Evolutionary conservation across 192 early-diverging fungal genomes (phyloP), one percentile per base, ranked within the genome.

Genomic region (Coemansia sp.): DNA sequence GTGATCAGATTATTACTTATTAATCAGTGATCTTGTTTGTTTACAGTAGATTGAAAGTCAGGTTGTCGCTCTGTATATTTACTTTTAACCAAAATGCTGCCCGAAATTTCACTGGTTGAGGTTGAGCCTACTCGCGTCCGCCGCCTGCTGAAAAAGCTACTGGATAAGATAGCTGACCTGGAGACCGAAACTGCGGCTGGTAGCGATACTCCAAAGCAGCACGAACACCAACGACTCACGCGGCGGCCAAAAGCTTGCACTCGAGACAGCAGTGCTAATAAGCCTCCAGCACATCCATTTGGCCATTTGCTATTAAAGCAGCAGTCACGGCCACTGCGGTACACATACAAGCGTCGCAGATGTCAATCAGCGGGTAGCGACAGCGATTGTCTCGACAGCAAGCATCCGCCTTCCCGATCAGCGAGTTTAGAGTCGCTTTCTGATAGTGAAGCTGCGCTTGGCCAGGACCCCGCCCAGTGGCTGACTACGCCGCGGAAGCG

Each of bases 401-500:
- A 47, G 4, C 22, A 15, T 7, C 20, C 11, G 54, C 51, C 53
- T 2, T 22, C 21, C 2, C 42, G 72, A 21, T 74, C 77, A 5
- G 21, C 71, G 23, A 80, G 72, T 28, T 21, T 62, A 37, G 69
- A 65, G 5, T 60, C 77, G 26, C 62, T 71, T 10, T 80, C 77
- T 0, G 68, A 74, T 52, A 58, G 58, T 47, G 77, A 71, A 36
- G 28, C 64, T 5, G 47, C 66, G 2, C 22, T 62, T 15, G 57
- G 66, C 15, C 64, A 65, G 47, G 72, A 81, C 31, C 78, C 78
- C 3, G 78, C 78, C 1, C 65, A 56, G 11, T 81, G 72, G 78
- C 72, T 81, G 31, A 72, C 78, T 3, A 81, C 78, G 5, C 78
- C 78, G 5, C 78, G 72, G 5, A 81, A 81, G 57, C 71, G 71